These are phyloP conservation scores for Botrytis cinerea DNA, from an alignment of 2,329 filamentous ascomycete species.

Conservation along the genomic window DNA sequence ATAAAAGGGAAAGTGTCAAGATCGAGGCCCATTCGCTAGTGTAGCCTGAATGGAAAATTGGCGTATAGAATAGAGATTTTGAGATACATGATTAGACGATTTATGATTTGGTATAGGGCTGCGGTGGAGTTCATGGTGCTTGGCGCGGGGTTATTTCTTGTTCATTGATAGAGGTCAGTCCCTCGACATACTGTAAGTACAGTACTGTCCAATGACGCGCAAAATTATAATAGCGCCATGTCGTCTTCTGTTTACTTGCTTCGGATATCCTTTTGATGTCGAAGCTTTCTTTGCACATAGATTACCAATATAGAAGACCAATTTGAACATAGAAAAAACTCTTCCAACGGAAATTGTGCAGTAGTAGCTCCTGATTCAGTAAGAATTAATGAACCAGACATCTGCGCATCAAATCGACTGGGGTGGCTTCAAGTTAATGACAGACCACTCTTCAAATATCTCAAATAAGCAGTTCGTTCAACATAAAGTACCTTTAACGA, in stretches of 20 bases:
- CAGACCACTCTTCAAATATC: not conserved
- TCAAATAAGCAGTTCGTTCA: fast-evolving
- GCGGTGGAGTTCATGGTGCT: not conserved
- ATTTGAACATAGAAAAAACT: not conserved
- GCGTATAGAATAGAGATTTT: not conserved
- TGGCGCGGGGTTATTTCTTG: not conserved
- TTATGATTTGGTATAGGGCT: not conserved
- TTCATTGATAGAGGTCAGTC: not conserved
- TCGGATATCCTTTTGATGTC: not conserved
- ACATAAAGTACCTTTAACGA: fast-evolving
- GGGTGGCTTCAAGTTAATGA: not conserved
- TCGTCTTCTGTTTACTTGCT: not conserved
- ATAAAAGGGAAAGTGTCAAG: not conserved
- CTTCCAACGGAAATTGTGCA: not conserved
- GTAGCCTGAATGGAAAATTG: not conserved
- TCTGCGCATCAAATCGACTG: not conserved
- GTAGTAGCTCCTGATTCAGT: not conserved
- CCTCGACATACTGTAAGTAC: not conserved
- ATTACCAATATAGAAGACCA: not conserved
- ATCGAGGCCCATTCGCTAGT: not conserved
- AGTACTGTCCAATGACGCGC: too few species aligned
- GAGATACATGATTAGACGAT: not conserved
- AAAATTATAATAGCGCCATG: too few species aligned
- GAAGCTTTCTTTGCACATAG: not conserved
- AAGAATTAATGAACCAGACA: not conserved